A percentile compares a stretch with the other conserved stretches of the same genome.
Conservation (phyloP, 2,329 filamentous ascomycete genomes). For the Phyllosticta ampelicida region DNA sequence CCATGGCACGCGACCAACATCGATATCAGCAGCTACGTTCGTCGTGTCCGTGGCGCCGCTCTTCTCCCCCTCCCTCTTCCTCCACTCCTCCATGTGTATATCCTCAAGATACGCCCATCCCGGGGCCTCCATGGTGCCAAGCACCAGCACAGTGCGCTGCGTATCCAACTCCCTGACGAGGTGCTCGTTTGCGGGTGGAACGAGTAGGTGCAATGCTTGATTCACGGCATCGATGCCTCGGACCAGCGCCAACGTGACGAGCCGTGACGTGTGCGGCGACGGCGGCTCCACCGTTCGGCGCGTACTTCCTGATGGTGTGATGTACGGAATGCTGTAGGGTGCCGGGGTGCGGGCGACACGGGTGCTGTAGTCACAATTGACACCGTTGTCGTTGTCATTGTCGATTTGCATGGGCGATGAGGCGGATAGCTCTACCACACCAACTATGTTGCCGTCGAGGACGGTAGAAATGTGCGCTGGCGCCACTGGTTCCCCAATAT, state of each 20-base stretch:
- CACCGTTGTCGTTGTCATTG: neutral
- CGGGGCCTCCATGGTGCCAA: conserved; percentile 22
- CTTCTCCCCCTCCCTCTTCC: neutral
- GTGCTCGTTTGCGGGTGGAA: conserved; percentile 40
- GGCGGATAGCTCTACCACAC: conserved; percentile 38
- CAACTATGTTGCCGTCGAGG: conserved; percentile 60
- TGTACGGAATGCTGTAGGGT: conserved; percentile 42
- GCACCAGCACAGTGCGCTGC: conserved; percentile 22
- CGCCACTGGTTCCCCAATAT: conserved; percentile 54
- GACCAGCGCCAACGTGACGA: conserved; percentile 57
- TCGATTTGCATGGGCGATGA: conserved; percentile 34
- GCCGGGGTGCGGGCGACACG: conserved; percentile 18
- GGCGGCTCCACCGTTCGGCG: conserved; percentile 35
- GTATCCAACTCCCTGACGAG: conserved; percentile 16
- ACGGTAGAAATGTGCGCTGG: conserved; percentile 50
- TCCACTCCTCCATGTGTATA: conserved; percentile 12
- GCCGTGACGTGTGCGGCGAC: conserved; percentile 48
- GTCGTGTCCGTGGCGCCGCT: neutral
- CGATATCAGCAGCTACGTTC: neutral
- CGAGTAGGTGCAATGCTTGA: conserved; percentile 52
- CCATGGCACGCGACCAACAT: conserved; percentile 4
- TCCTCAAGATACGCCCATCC: conserved; percentile 28
- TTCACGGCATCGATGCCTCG: conserved; percentile 52
- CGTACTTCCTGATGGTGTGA: conserved; percentile 42
- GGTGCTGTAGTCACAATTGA: conserved; percentile 6